Base-by-base conservation (phyloP, 2,329 filamentous ascomycete species). In the Fusarium mangiferae region DNA sequence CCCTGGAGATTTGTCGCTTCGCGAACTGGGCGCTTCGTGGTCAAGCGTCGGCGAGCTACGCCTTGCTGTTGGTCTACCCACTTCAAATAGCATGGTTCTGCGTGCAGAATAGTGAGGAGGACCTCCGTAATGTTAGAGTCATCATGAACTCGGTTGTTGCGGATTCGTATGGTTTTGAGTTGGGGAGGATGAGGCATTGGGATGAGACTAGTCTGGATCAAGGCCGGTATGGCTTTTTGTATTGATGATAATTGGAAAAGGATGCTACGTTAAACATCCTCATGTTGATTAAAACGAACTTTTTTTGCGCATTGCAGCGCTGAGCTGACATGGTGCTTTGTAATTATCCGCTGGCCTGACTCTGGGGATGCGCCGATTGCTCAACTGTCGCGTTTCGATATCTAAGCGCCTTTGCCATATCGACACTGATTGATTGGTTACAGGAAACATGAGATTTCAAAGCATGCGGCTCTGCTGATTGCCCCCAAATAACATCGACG, bases 41-140 rank as follows among this genome's bases (percentile, higher is more conserved):
- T 11, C 20, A 55, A 18, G 54, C 45, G 6, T 56, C 68, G 0
- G 52, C 69, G 1, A 59, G 39, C 3, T 38, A 64, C 26, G 69
- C 57, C 10, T 24, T 72, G 3, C 17, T 68, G 7, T 22, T 72
- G 10, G 48, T 72, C 14, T 72, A 68, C 35, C 69, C 69, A 3
- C 54, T 72, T 14, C 69, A 72, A 12, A 72, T 72, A 54, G 58
- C 69, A 1, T 72, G 69, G 68, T 72, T 30, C 11, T 68, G 42
- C 22, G 12, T 72, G 4, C 63, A 72, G n/a, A 10, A 24, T 7
- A 72, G 42, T 1, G 38, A 44, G 2, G 39, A 41, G 8, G 64
- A 59, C 0, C 57, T 72, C 0, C 6, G 18, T 3, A 36, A 18
- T 6, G 36, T 68, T 1, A 48, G 44, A 33, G 52, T 61, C 20